Evolutionary conservation across 257 asterid species (phyloP), one percentile per base, ranked within the genome.

Genomic region (Fraxinus pennsylvanica): DNA sequence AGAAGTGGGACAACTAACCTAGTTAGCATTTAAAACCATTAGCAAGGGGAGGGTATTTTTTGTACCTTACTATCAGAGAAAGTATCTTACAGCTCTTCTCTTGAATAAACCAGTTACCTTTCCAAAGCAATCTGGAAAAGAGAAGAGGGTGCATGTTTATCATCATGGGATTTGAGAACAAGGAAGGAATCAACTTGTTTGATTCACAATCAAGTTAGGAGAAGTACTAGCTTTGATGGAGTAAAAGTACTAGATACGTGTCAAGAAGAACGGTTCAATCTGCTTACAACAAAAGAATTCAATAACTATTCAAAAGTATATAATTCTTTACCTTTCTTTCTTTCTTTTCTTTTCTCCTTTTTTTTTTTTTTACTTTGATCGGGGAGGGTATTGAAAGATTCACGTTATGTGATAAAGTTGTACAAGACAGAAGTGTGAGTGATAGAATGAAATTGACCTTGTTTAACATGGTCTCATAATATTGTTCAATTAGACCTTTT

Each of bases 51-150:
- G 75, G 59, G 63, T 43, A 61, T 17, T 25, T 67, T 65, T 69
- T 82, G 29, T 85, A 93, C 97, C 98, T 93, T 78, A 82, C 93
- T 68, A 93, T 86, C 84, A 90, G 80, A 74, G 98, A 87, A 75
- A 94, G 96, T 86, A 94, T 90, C 90, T 88, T 92, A 78, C 97
- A 92, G 91, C 97, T 92, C 85, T 92, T 91, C 90, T 92, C 99
- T 86, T 94, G 96, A 63, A 89, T 78, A 86, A 94, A 94, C 99
- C 99, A 94, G 83, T 87, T 94, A 83, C 97, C 96, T 86, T 89
- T 89, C 95, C 89, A 89, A 39, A 94, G 90, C 90, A 94, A 85
- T 84, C 99, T 91, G 89, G 83, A 86, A 82, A 69, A 74, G 77
- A 70, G 77, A 78, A 80, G 47, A 52, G 73, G 76, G 33, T 9